Percentiles rank a stretch among this genome's conserved stretches.
Conservation (phyloP, 176 grass and related monocot species). For the Oryza glumipatula region DNA sequence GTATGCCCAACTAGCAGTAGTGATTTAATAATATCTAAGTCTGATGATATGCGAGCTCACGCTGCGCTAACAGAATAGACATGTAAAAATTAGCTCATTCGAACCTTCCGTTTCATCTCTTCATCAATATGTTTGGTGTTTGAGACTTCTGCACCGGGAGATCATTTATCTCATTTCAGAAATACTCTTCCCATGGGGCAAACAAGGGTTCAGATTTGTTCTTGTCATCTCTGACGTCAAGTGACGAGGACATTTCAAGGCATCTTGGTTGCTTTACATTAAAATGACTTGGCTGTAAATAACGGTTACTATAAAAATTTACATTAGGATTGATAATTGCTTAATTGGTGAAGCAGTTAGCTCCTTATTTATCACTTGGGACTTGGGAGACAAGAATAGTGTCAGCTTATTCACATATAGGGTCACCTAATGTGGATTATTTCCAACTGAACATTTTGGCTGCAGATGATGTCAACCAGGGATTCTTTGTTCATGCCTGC, state of each 20-base stretch:
- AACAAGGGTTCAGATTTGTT: constrained; percentile 22
- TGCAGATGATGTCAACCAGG: neutral
- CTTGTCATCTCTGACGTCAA: neutral
- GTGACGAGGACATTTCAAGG: neutral
- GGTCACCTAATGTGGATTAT: neutral
- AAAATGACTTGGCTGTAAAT: neutral
- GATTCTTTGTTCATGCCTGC: neutral
- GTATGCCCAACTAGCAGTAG: no score
- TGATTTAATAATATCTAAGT: no score
- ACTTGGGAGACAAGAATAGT: neutral
- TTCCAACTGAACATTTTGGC: constrained; percentile 14
- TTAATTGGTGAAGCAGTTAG: constrained; percentile 23
- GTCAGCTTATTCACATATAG: neutral
- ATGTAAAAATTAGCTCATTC: no score
- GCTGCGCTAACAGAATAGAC: no score
- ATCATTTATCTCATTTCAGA: neutral
- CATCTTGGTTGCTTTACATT: neutral
- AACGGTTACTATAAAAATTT: constrained; percentile 7
- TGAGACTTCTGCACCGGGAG: neutral
- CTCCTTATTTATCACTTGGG: constrained; percentile 23
- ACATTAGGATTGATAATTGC: neutral
- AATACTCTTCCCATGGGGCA: neutral
- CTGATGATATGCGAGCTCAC: no score
- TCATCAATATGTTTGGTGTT: no score
- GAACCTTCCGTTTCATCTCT: no score